phyloP scores from a whole-genome alignment of 1,139 yeast genomes.

The Scheffersomyces illinoinensis region DNA sequence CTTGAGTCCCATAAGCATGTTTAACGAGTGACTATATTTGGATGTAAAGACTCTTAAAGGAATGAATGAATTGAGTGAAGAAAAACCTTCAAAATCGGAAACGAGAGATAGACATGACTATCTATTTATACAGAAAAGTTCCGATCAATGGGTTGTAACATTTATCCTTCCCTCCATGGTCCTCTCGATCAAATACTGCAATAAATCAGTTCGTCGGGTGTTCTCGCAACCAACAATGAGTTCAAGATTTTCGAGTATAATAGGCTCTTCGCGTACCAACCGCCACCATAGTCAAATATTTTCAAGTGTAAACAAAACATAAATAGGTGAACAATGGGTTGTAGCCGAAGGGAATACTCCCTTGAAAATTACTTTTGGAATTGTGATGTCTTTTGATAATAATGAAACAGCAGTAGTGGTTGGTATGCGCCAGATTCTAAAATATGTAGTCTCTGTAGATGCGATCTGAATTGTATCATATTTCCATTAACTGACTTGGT shows the following conservation, averaged over 20 bases:
- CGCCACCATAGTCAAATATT: not conserved
- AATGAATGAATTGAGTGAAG: not conserved
- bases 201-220: not conserved
- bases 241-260: not conserved
- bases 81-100: not conserved
- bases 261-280: not conserved
- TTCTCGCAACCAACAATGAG: not conserved
- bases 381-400: not conserved
- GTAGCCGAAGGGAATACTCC: not conserved
- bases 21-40: not conserved
- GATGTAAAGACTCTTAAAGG: not conserved
- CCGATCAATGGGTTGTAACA: not conserved
- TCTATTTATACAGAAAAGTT: not conserved
- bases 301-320: not conserved
- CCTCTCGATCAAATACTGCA: not conserved
- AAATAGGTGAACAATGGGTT: not conserved
- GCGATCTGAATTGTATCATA: not conserved
- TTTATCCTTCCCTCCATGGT: too few species aligned
- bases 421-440: not conserved
- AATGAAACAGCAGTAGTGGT: not conserved
- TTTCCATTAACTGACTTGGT: not conserved
- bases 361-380: not conserved
- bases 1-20: not conserved
- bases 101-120: not conserved
- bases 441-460: not conserved